Base-by-base conservation (phyloP, 2,329 filamentous ascomycete species). In the Myriosclerotinia duriaeana region DNA sequence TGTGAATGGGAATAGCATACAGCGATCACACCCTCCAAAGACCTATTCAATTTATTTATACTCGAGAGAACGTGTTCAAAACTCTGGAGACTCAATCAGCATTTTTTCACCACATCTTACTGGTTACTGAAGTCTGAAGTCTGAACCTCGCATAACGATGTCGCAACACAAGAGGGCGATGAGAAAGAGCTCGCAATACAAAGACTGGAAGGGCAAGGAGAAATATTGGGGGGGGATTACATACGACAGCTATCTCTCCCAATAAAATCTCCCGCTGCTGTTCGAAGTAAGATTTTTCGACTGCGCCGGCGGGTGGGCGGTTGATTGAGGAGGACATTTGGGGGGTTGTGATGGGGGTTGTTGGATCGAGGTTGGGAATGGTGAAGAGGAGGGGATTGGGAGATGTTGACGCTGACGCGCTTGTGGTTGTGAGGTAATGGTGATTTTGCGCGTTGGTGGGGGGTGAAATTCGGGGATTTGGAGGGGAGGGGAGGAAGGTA, bases 31-130 rank as follows among this genome's bases (percentile, higher is more conserved):
- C 93, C 91, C 79, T 99, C 94, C 22, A 99, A 82, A 50, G 90
- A 94, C 44, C 94, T 88, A 78, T 98, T 99, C 67, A 99, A 81
- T 74, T 93, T 93, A 80, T 98, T 99, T 78, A 98, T 92, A 75
- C 97, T 97, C 74, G 93, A 91, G 12, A 99, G 88, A 67, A 97
- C 93, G 74, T 95, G 89, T 75, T 98, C 95, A 76, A 99, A 86
- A 78, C 82, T 87, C 86, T 89, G 71, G 1, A 26, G 9, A n/a
- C 38, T 34, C 30, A 34, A 34, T 34, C 30, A 34, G 30, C 30
- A 34, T 34, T 6, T 34, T 34, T 4, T 34, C 26, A n/a, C n/a
- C n/a, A n/a, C n/a, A n/a, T n/a, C n/a, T n/a, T n/a, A n/a, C n/a
- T n/a, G n/a, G n/a, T n/a, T n/a, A n/a, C n/a, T 26, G 26, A 26